These are phyloP conservation scores for Xylaria longipes DNA, from an alignment of 495 filamentous ascomycete species.

Conservation along the genomic window DNA sequence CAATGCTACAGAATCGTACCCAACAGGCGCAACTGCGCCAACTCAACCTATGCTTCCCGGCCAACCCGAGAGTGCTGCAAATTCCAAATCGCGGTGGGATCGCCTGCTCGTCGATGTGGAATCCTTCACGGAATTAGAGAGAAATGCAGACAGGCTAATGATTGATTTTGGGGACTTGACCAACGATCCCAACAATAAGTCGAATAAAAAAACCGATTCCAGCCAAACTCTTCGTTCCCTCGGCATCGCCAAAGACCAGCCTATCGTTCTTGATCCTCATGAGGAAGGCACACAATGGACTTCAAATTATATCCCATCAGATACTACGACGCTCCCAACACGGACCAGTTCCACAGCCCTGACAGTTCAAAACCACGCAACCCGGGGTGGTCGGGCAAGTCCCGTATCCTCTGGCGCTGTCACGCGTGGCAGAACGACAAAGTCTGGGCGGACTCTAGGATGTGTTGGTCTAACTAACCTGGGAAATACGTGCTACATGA, in stretches of 20 bases:
- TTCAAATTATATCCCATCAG: slow-evolving; percentile 31
- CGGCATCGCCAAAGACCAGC: slow-evolving; percentile 45
- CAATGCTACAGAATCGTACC: slow-evolving; percentile 30
- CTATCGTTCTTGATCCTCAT: slow-evolving; percentile 44
- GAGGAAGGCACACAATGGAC: slow-evolving; percentile 41
- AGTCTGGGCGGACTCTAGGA: slow-evolving; percentile 67
- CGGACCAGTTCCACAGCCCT: slow-evolving; percentile 39
- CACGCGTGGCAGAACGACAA: slow-evolving; percentile 69
- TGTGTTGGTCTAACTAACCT: slow-evolving; percentile 85
- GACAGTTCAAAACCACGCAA: slow-evolving; percentile 35
- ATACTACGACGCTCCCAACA: slow-evolving; percentile 31
- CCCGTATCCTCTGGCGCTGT: slow-evolving; percentile 62
- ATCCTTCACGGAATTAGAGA: slow-evolving; percentile 71
- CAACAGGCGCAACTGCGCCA: slow-evolving; percentile 7
- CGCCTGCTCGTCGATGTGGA: slow-evolving; percentile 75
- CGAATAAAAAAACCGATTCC: slow-evolving; percentile 57
- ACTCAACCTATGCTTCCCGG: slow-evolving; percentile 36
- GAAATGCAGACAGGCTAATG: slow-evolving; percentile 71
- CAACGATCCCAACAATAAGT: slow-evolving; percentile 77
- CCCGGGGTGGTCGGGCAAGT: slow-evolving; percentile 66
- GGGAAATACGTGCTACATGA: slow-evolving; percentile 99
- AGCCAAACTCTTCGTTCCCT: slow-evolving; percentile 34
- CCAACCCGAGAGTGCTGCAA: slow-evolving; percentile 33
- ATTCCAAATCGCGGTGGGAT: slow-evolving; percentile 60
- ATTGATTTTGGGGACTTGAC: slow-evolving; percentile 75